Evolutionary conservation across 345 rosid species (phyloP), one percentile per base, ranked within the genome.

Genomic region (Syzygium grande): DNA sequence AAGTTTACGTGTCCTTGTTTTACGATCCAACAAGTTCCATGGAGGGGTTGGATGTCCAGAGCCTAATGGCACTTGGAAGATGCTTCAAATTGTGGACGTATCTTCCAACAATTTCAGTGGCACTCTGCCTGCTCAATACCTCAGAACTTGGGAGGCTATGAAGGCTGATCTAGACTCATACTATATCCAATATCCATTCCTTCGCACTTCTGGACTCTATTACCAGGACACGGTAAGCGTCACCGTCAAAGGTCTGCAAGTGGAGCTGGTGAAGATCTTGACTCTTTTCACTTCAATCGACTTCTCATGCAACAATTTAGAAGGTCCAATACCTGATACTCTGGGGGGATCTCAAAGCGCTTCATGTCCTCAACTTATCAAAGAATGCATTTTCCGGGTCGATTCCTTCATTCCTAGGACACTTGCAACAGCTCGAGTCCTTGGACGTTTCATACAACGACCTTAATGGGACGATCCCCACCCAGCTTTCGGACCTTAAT

Each of bases 191-290:
- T 43, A 43, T 43, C 46, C 46, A 43, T 43, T 43, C 46, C 46
- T 43, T 43, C 43, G 43, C 38, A 3, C 38, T 34, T 34, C 8
- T 5, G 38, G 38, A 7, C 4, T 85, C 6, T 88, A 91, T 53
- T 92, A 90, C 6, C 46, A 43, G 46, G 46, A 43, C 46, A 43
- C 46, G 5, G 46, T 43, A 43, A 43, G 46, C 46, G 46, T 43
- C 46, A 43, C 46, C 46, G 6, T 43, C 46, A 43, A 43, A 43
- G 46, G 46, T 43, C 6, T 84, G 14, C 22, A 86, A 27, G 3
- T 92, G 84, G 88, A 38, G 86, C 51, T 92, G 1, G 73, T 73
- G 56, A 94, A 93, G 88, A 92, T 93, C 89, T 90, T 91, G 51
- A 89, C 89, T 9, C 0, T 89, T 5, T 93, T 43, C 46, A 43